Evolutionary conservation across 148 eudicot genomes (phyloP), one percentile per base, ranked within the genome.

Genomic region (Fagopyrum homotropicum): DNA sequence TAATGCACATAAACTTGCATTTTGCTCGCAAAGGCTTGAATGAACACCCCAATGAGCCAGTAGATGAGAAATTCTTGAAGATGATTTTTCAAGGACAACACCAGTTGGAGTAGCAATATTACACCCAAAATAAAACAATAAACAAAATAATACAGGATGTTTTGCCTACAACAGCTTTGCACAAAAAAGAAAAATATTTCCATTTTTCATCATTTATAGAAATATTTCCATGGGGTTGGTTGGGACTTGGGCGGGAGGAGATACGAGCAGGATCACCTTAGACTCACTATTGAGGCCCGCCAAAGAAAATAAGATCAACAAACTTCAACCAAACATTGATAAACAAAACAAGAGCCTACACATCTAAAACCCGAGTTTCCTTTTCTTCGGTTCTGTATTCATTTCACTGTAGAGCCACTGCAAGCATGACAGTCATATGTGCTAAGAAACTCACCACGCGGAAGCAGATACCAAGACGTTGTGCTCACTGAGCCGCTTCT

Each of bases 401-500:
- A 29, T 63, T 63, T 63, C 69, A 63, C 11, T 2, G 66, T 60
- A 60, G 40, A 60, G 61, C n/a, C 7, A 7, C 26, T 56, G 61
- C 61, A 56, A 56, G 61, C 26, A 17, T 56, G 22, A 19, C n/a
- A 22, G 64, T 22, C 26, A 22, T 22, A 22, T 22, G 26, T 10
- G 7, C 30, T 0, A 48, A 75, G 69, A 40, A 49, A 50, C 75
- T 85, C 80, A 87, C n/a, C 76, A 55, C 35, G 83, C 78, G 11
- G 84, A 75, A 72, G 90, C 73, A 72, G 88, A 86, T 49, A 85
- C 82, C 46, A 90, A 79, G 54, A 88, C 88, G n/a, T 88, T 84
- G 69, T 83, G 80, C n/a, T 91, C 90, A 56, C 84, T 81, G 55
- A 91, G 84, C 4, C 80, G 88, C 29, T 75, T 77, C 78, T 86